phyloP scores from a whole-genome alignment of 148 eudicot species.

The Fagopyrum homotropicum region DNA sequence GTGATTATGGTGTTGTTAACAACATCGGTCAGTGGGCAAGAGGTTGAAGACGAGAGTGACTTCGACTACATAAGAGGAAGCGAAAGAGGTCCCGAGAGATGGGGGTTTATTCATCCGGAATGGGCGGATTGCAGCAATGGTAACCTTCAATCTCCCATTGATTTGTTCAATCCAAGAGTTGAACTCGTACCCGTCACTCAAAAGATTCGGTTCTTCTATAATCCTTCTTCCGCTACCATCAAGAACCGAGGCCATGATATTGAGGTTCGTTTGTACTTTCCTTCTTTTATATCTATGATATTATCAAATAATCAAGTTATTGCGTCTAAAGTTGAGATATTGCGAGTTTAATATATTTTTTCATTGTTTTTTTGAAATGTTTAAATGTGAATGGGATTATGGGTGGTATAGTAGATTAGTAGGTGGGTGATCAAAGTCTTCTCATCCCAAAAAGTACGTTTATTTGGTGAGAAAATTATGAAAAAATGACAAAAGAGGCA shows the following conservation, averaged over 20 bases:
- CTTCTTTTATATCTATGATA: no score
- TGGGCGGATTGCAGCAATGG: constrained; percentile 50
- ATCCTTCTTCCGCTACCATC: constrained; percentile 27
- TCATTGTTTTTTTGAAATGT: no score
- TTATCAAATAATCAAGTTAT: no score
- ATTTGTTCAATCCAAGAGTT: constrained; percentile 28
- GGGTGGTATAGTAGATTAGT: no score
- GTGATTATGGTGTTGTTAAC: no score
- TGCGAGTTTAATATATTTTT: no score
- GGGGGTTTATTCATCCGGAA: constrained; percentile 50
- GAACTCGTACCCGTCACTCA: constrained; percentile 5
- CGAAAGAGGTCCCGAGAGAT: constrained; percentile 37
- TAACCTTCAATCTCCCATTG: constrained; percentile 58
- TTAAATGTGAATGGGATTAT: no score
- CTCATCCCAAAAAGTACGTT: no score
- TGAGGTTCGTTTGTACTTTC: constrained; percentile 16
- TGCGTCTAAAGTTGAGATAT: no score
- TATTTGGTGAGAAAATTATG: no score
- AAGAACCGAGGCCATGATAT: constrained; percentile 54
- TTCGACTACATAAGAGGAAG: constrained; percentile 32
- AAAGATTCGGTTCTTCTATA: constrained; percentile 21
- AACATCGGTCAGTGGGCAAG: not conserved
- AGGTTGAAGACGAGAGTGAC: constrained; percentile 27
- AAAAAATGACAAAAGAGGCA: no score
- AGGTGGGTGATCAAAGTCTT: no score